phyloP scores from a whole-genome alignment of 2,329 filamentous ascomycete genomes.

The Neofusicoccum cordaticola region DNA sequence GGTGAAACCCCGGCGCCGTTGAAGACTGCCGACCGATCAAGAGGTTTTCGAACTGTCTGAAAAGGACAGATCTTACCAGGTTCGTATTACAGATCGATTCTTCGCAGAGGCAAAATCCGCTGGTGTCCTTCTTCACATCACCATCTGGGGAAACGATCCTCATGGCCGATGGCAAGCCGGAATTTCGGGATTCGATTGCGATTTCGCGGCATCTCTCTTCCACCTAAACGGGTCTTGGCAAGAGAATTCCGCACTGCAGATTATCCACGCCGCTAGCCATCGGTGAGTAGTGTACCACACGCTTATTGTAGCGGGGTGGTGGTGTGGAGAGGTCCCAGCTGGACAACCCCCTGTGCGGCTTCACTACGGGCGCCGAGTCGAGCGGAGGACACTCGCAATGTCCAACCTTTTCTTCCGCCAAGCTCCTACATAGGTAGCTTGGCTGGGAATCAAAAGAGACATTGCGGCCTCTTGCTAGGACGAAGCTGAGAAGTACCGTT shows the following conservation, averaged over 20 bases:
- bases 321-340: background rate
- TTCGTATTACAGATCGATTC: conserved; percentile 18
- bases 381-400: background rate
- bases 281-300: no score
- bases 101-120: conserved; percentile 6
- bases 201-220: background rate
- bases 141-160: background rate
- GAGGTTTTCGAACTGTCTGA: background rate
- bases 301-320: background rate
- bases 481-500: conserved; percentile 94
- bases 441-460: conserved; percentile 5
- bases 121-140: background rate
- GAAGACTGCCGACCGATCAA: background rate
- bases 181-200: background rate
- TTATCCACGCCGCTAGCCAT: background rate
- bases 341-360: conserved; percentile 43
- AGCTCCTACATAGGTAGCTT: no score
- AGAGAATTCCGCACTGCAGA: background rate
- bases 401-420: conserved; percentile 49
- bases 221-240: background rate
- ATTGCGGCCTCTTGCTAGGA: conserved; percentile 28
- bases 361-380: conserved; percentile 80
- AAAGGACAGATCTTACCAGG: conserved; percentile 1
- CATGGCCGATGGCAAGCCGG: background rate
- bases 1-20: background rate